Evolutionary conservation across 2,329 filamentous ascomycete genomes (phyloP).

Genomic region (Exophiala alcalophila): DNA sequence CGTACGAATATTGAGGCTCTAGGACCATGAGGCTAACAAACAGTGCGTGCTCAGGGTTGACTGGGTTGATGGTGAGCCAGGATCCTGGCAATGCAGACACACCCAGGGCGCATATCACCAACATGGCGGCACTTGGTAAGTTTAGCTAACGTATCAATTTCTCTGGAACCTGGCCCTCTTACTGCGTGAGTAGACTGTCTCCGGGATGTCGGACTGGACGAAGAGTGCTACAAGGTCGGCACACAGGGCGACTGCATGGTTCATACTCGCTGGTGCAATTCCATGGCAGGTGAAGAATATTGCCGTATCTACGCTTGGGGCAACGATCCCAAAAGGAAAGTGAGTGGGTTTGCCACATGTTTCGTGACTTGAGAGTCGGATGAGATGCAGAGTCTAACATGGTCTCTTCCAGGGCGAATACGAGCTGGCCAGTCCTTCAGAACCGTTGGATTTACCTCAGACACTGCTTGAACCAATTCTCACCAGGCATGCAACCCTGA

Average conservation of each 20-base stretch:
- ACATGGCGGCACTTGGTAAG: constrained; percentile 25
- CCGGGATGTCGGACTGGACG: constrained; percentile 42
- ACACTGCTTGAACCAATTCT: constrained; percentile 44
- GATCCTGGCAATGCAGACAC: constrained; percentile 21
- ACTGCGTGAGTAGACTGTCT: constrained; percentile 12
- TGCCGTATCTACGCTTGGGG: constrained; percentile 44
- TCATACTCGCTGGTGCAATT: constrained; percentile 44
- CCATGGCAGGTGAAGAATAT: constrained; percentile 45
- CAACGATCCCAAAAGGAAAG: constrained; percentile 40
- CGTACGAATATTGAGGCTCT: background rate
- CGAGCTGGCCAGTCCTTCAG: constrained; percentile 41
- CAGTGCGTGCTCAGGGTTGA: constrained; percentile 7
- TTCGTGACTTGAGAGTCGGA: background rate
- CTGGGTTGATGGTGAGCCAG: constrained; percentile 16
- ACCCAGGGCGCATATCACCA: constrained; percentile 30
- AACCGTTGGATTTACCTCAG: constrained; percentile 43
- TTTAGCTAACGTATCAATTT: too few species aligned
- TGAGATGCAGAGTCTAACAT: background rate
- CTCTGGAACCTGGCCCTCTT: background rate
- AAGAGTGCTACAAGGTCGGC: constrained; percentile 35
- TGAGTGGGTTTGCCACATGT: too few species aligned
- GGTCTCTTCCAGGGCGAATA: constrained; percentile 37
- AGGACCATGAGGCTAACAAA: background rate
- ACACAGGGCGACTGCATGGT: constrained; percentile 36
- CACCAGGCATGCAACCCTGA: constrained; percentile 36